Conservation (phyloP, 768 basidiomycete genomes). For the Mycena maculata region DNA sequence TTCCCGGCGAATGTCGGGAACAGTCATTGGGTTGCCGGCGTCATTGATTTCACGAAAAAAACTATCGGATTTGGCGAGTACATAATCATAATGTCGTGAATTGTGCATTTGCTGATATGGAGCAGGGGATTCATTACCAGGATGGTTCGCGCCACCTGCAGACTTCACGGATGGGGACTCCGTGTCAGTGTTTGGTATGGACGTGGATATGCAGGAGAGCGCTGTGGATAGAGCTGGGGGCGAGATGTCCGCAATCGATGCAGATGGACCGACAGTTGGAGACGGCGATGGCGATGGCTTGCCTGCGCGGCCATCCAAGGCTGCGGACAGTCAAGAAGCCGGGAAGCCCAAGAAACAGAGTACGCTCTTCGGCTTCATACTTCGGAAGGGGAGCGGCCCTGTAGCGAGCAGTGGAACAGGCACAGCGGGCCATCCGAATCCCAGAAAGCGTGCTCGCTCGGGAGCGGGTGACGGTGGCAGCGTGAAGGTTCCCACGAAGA, state of each 20-base stretch:
- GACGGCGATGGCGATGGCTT: too few species aligned
- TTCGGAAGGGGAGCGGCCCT: too few species aligned
- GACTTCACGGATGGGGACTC: neutral
- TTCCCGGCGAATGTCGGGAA: constrained; percentile 11
- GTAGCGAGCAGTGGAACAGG: too few species aligned
- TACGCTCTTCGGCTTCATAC: neutral
- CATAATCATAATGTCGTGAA: too few species aligned
- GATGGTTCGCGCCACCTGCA: too few species aligned
- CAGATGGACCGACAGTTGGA: neutral
- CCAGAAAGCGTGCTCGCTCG: neutral
- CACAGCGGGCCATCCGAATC: too few species aligned
- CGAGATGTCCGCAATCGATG: too few species aligned
- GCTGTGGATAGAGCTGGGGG: too few species aligned
- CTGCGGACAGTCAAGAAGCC: neutral
- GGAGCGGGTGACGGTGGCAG: neutral
- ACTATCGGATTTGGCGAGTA: constrained; percentile 4
- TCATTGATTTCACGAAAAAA: neutral
- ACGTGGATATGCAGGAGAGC: too few species aligned
- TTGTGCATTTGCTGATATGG: too few species aligned
- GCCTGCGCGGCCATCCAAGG: neutral
- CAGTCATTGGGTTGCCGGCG: constrained; percentile 8
- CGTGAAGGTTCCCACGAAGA: neutral
- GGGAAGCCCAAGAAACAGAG: neutral
- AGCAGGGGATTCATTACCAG: too few species aligned
- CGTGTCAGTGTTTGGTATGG: neutral